A percentile compares a stretch with the other conserved stretches of the same genome.
Conservation (phyloP, 1,139 yeast genomes). For the Scheffersomyces cryptocercus region DNA sequence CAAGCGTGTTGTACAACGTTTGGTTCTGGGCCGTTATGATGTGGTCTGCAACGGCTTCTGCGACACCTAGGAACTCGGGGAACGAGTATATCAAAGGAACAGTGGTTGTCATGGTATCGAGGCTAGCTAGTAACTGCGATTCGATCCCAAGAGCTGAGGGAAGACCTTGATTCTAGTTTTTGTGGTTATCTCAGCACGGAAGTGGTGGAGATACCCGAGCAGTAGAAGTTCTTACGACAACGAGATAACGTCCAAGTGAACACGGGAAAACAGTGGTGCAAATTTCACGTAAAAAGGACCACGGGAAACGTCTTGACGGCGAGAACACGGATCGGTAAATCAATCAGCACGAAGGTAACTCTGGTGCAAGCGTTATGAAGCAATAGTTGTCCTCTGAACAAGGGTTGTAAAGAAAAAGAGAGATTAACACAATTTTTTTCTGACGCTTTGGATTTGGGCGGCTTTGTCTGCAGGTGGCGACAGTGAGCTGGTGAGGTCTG, state of each 20-base stretch:
- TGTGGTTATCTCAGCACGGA: too few relatives aligned
- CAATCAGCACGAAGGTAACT: too few relatives aligned
- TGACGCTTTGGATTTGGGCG: not conserved
- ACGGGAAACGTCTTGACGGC: too few relatives aligned
- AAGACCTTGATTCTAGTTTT: not conserved
- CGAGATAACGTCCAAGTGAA: too few relatives aligned
- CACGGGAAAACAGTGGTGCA: too few relatives aligned
- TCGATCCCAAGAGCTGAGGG: not conserved
- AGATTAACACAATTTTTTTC: not conserved
- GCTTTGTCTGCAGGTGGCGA: too few relatives aligned
- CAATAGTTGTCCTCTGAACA: not conserved
- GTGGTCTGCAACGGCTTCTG: constrained; percentile 93
- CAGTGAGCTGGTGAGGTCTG: too few relatives aligned
- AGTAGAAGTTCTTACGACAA: too few relatives aligned
- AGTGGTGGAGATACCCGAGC: too few relatives aligned
- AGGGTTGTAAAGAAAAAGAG: not conserved
- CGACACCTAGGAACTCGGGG: constrained; percentile 86
- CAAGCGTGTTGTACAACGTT: constrained; percentile 57
- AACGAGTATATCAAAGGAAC: constrained; percentile 91
- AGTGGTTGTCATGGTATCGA: constrained; percentile 73
- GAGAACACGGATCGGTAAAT: too few relatives aligned
- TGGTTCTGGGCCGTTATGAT: constrained; percentile 78
- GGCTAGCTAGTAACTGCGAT: not conserved
- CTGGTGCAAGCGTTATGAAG: not conserved
- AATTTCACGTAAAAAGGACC: too few relatives aligned